Base-by-base conservation (phyloP, 106 monocot species). In the Dioscorea dumetorum region DNA sequence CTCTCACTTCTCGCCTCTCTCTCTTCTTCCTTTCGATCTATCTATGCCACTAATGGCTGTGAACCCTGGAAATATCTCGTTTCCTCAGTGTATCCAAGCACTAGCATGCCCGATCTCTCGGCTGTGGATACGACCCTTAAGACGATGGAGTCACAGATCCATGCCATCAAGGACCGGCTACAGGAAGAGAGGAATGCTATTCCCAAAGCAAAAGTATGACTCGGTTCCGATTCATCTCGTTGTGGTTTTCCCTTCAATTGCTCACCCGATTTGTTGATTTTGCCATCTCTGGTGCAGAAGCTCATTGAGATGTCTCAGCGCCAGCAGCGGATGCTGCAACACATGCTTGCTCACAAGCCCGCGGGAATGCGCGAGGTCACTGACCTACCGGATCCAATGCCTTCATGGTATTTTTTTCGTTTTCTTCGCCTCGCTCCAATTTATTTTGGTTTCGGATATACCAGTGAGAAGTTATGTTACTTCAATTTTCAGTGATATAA, bases 261-360 rank as follows among this genome's bases (percentile, higher is more conserved):
- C 23, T 23, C 10, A 22, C 3, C 8, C 50, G 7, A 60, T 24
- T 17, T 58, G 8, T 20, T 32, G 24, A 33, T 66, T 48, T 28
- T 11, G 1, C 1, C 1, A 31, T 67, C 41, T 48, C 8, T 1
- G 52, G 20, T 70, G 68, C 74, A 95, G 95, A 91, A 72, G 62
- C 75, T 95, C 24, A 70, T 91, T 3, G 78, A 95, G 59, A 74
- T 57, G 20, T 86, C 95, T 15, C 58, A 73, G 67, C 56, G 72
- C 14, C 95, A 91, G 69, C 88, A 95, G 64, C 71, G 34, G 73
- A 88, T 78, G 84, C 72, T 91, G 67, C 79, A 95, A 75, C 88
- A 88, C 67, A 91, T 95, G 88, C 77, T 86, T 24, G 58, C 77
- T 4, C 79, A 86, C 71, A 32, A 88, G 64, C 95, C 95, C 8